Conservation (phyloP, 2,329 filamentous ascomycete species). For the Cladosporium colombiae region DNA sequence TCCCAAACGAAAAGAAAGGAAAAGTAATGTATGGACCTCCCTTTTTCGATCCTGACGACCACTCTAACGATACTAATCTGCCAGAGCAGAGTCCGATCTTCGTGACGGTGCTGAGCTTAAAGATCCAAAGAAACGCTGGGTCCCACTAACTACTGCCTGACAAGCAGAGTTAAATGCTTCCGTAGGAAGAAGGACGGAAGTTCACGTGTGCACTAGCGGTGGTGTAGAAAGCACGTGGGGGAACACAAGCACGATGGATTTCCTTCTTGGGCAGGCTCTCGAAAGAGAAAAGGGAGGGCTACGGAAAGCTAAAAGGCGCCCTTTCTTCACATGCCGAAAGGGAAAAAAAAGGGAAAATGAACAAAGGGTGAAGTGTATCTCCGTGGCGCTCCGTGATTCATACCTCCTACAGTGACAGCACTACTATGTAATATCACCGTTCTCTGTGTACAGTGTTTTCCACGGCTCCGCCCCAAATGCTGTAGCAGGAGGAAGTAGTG, state of each 20-base stretch:
- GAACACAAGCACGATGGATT: neutral
- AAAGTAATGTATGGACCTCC: neutral
- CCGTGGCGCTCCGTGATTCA: neutral
- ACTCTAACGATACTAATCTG: neutral
- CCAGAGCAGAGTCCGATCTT: neutral
- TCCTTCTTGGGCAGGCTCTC: neutral
- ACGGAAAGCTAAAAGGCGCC: neutral
- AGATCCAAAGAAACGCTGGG: no score
- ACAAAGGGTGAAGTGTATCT: neutral
- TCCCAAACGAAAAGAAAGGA: no score
- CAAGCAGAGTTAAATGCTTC: no score
- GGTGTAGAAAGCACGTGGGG: neutral
- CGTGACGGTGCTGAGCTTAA: no score
- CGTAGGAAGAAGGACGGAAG: no score
- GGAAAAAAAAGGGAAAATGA: neutral
- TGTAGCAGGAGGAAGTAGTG: neutral
- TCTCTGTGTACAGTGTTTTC: no score
- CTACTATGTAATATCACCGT: no score
- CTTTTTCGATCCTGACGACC: neutral
- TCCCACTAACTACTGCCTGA: no score
- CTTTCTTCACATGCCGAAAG: neutral
- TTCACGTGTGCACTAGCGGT: no score
- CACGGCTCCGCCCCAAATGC: neutral
- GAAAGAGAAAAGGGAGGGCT: neutral
- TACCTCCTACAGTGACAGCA: neutral